Conservation (phyloP, 1,284 basidiomycete species). For the Heterobasidion irregulare region DNA sequence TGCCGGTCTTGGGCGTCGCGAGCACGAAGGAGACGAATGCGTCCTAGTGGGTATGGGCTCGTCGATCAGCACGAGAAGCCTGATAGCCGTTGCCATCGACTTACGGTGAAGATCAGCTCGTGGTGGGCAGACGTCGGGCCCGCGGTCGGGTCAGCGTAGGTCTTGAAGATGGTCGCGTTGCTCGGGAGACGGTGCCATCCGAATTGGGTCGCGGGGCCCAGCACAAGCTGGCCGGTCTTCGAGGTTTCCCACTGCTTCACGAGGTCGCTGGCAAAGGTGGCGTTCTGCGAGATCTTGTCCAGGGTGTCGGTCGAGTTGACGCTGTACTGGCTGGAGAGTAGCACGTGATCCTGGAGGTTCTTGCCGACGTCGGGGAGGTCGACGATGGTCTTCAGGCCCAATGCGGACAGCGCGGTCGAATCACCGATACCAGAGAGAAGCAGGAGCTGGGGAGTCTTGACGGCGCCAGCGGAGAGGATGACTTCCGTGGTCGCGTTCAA, state of each 20-base stretch:
- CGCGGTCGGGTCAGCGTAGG: slow-evolving; percentile 24
- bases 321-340: slow-evolving; percentile 10
- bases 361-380: slow-evolving; percentile 28
- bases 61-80: not conserved
- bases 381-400: slow-evolving; percentile 22
- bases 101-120: slow-evolving; percentile 8
- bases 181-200: slow-evolving; percentile 22
- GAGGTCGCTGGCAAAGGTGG: slow-evolving; percentile 7
- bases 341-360: slow-evolving; percentile 26
- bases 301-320: slow-evolving; percentile 10
- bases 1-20: slow-evolving; percentile 10
- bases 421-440: slow-evolving; percentile 35
- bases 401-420: slow-evolving; percentile 17
- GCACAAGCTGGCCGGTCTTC: slow-evolving; percentile 10
- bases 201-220: slow-evolving; percentile 10
- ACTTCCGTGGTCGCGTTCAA: slow-evolving; percentile 18
- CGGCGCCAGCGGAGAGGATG: slow-evolving; percentile 26
- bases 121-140: slow-evolving; percentile 18
- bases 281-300: slow-evolving; percentile 11
- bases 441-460: slow-evolving; percentile 31
- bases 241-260: slow-evolving; percentile 11
- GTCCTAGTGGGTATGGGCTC: slow-evolving; percentile 1
- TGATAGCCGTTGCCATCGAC: not conserved
- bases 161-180: slow-evolving; percentile 21
- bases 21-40: slow-evolving; percentile 7